Conservation (phyloP, 495 filamentous ascomycete species). For the Aspergillus diversus region DNA sequence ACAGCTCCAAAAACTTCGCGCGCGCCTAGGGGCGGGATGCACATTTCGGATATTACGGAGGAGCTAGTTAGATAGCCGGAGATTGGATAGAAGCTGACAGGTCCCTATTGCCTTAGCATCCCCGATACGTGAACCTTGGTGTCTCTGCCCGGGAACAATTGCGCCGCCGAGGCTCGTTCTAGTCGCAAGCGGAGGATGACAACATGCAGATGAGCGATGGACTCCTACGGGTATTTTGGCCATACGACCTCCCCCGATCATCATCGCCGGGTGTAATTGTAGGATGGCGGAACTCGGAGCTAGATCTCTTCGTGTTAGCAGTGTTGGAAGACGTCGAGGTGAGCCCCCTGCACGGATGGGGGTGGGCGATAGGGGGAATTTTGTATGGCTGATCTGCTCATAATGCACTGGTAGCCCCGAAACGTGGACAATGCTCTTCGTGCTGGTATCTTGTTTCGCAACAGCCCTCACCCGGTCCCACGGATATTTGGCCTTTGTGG, state of each 20-base stretch:
- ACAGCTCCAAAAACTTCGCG: not conserved
- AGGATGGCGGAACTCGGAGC: constrained; percentile 90
- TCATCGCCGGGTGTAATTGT: constrained; percentile 82
- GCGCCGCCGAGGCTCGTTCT: constrained; percentile 93
- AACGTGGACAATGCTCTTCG: constrained; percentile 89
- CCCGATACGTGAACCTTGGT: constrained; percentile 75
- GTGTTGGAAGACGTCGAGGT: constrained; percentile 93
- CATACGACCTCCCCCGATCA: constrained; percentile 76
- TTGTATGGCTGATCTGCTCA: constrained; percentile 17
- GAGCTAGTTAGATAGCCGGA: not conserved
- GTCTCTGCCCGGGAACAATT: constrained; percentile 96
- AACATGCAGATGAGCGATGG: constrained; percentile 82
- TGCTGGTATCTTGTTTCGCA: constrained; percentile 79
- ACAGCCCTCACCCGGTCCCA: constrained; percentile 76
- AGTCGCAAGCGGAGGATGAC: constrained; percentile 69
- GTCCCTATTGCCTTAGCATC: constrained; percentile 63
- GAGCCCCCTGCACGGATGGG: not conserved
- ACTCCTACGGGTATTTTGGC: constrained; percentile 98
- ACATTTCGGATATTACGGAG: not conserved
- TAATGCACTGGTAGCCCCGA: constrained; percentile 51
- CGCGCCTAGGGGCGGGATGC: not conserved
- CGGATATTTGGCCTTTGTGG: constrained; percentile 86
- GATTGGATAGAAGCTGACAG: not conserved
- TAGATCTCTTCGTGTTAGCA: constrained; percentile 87
- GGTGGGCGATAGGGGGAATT: not conserved